Evolutionary conservation across 164 flowering plant genomes (phyloP), one percentile per base, ranked within the genome.

Genomic region (Platanus orientalis): DNA sequence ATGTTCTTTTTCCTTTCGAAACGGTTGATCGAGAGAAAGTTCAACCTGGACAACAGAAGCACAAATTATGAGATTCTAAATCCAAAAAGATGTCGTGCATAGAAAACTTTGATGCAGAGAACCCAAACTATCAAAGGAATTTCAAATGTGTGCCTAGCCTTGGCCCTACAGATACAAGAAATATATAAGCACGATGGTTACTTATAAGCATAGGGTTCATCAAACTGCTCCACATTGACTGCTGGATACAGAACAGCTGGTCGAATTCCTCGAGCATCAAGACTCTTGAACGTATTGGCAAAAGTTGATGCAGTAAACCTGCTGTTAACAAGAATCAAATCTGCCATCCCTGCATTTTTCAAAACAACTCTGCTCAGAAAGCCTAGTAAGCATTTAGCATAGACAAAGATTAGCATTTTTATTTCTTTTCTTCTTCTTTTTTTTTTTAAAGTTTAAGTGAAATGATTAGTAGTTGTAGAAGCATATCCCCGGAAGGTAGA

Each of bases 331-430:
- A 90, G 85, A 71, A 89, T 75, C 69, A 89, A 62, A 80, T 93
- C 97, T 19, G 98, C 94, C 96, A 89, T 89, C 55, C 98, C 98
- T 93, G 81, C n/a, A n/a, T n/a, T n/a, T n/a, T n/a, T 62, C 25
- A 52, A 67, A 54, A 62, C 29, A 36, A 58, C 47, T 16, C 45
- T 20, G 47, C 57, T 54, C 19, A 62, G 26, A 63, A 20, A 40
- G 29, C 26, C 45, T 10, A 57, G 24, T 12, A 21, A 2, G 45
- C 21, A 30, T 24, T 51, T 55, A 60, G 29, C 19, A 54, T 45
- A 9, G 29, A 51, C 7, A n/a, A n/a, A n/a, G n/a, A n/a, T n/a
- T n/a, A n/a, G n/a, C n/a, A n/a, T n/a, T n/a, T n/a, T n/a, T n/a
- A n/a, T n/a, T n/a, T n/a, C n/a, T n/a, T n/a, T n/a, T n/a, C n/a